A percentile compares a stretch with the other conserved stretches of the same genome.
phyloP scores from a whole-genome alignment of 306 rosid genomes.

The Amphicarpaea edgeworthii region DNA sequence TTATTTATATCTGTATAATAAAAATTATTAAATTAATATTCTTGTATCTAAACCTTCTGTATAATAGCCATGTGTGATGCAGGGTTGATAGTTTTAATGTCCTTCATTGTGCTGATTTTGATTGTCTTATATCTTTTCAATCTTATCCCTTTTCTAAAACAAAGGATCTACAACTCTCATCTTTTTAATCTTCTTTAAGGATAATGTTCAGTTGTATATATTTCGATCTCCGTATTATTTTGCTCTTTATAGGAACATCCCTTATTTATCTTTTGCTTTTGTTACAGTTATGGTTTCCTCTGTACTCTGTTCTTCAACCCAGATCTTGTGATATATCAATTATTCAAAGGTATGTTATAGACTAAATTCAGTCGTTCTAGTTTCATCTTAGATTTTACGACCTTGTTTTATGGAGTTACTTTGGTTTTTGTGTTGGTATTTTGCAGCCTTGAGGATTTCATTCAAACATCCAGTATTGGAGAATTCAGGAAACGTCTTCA shows the following conservation, averaged over 20 bases:
- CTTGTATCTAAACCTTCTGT: neutral
- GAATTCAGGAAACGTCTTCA: conserved; percentile 88
- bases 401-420: conserved; percentile 32
- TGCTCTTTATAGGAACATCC: conserved; percentile 11
- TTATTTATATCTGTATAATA: neutral
- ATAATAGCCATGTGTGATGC: too few relatives aligned
- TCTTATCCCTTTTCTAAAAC: neutral
- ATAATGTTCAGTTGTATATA: neutral
- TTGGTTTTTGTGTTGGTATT: conserved; percentile 13
- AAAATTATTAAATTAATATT: too few relatives aligned
- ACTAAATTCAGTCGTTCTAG: conserved; percentile 13
- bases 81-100: too few relatives aligned
- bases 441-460: conserved; percentile 89
- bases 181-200: neutral
- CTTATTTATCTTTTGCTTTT: conserved; percentile 41
- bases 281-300: conserved; percentile 94
- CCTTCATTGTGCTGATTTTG: too few relatives aligned
- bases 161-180: neutral
- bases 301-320: conserved; percentile 66
- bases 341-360: conserved; percentile 60
- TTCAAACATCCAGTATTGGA: conserved; percentile 85
- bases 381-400: conserved; percentile 12
- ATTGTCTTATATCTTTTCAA: neutral
- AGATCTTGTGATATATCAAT: conserved; percentile 50
- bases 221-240: neutral